Evolutionary conservation across 768 basidiomycete species (phyloP), one percentile per base, ranked within the genome.

Genomic region (Termitomyces eurrhizus): DNA sequence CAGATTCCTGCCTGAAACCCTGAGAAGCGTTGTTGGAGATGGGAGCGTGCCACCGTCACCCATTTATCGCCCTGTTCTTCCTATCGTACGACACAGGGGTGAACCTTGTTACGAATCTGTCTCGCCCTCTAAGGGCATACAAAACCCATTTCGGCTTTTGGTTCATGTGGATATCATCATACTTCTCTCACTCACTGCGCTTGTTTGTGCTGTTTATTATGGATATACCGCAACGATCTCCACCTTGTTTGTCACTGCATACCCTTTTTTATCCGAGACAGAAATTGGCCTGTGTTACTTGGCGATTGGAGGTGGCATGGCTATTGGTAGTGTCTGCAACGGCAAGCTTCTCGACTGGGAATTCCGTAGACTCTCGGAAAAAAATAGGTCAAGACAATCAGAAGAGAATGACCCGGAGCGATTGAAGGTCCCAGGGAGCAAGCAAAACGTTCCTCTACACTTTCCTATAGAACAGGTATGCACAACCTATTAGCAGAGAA

Each of bases 261-360:
- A 94, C 63, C 80, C 85, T 0, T 79, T 72, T 62, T 75, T 92
- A 21, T 80, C 71, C 58, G 81, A 90, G 62, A 84, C 85, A 4
- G 78, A 83, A 26, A 79, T 90, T 36, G 93, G 93, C 2, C 72
- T 95, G 5, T 93, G 89, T 70, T 95, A 87, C 74, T 74, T 94
- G 57, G 83, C 86, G 1, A 81, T 88, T 54, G 93, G 92, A 2
- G 81, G 83, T 16, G 94, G 93, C 0, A 86, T 86, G 73, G 71
- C 84, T 9, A 52, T 87, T 16, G 87, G 91, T 13, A 80, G 84
- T 21, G 68, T 77, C n/a, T 26, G 78, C 1, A 84, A 78, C 24
- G 92, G 93, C 3, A 81, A 75, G 57, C 66, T 90, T 12, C 69
- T 93, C 9, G 89, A 95, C 64, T 74, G 75, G 63, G 85, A 92